Evolutionary conservation across 163 green algal genomes (phyloP).

Genomic region (Scenedesmus sp.): DNA sequence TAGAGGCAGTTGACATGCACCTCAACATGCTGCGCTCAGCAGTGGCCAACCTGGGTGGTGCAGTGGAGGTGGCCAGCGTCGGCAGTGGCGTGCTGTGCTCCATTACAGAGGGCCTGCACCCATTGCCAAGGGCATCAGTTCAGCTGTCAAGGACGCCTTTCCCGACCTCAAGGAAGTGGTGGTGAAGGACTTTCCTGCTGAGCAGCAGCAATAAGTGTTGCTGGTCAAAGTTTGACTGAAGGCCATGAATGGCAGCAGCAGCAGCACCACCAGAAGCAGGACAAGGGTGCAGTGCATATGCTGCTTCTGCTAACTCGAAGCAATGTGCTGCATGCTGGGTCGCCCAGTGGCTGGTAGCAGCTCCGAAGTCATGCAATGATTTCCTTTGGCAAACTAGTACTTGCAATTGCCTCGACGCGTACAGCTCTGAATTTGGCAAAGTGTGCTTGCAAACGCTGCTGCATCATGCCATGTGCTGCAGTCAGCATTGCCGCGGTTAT

Average conservation of each 20-base stretch:
- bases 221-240: not conserved
- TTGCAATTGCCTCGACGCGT: no score
- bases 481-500: no score
- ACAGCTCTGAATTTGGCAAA: no score
- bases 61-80: constrained; percentile 81
- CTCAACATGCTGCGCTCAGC: constrained; percentile 90
- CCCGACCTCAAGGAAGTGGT: constrained; percentile 83
- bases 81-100: constrained; percentile 74
- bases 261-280: no score
- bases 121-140: constrained; percentile 88
- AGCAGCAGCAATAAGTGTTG: not conserved
- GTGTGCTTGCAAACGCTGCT: no score
- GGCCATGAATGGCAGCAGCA: not conserved
- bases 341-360: no score
- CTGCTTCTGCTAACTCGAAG: no score
- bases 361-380: no score
- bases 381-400: no score
- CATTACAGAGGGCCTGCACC: constrained; percentile 83
- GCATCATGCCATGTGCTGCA: no score
- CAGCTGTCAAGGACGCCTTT: constrained; percentile 92
- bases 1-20: constrained; percentile 80
- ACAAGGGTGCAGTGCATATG: not conserved
- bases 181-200: constrained; percentile 64
- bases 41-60: constrained; percentile 80
- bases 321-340: no score